Conservation (phyloP, 768 basidiomycete species). For the Multifurca ochricompacta region DNA sequence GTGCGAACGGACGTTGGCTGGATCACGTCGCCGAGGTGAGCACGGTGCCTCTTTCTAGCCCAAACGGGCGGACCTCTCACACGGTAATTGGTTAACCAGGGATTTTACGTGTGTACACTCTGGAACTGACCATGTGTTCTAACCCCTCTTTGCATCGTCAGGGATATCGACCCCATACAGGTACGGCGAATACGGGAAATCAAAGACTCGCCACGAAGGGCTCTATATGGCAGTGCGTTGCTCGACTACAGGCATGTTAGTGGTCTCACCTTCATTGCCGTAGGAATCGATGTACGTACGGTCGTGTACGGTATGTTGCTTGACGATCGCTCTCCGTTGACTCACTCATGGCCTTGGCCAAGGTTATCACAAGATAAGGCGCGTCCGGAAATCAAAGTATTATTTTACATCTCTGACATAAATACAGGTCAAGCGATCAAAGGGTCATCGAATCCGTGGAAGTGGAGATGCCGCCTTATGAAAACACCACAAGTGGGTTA, state of each 20-base stretch:
- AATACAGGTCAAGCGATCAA: slow-evolving; percentile 36
- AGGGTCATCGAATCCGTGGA: slow-evolving; percentile 70
- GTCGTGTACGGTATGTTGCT: slow-evolving; percentile 61
- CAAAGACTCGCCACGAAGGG: slow-evolving; percentile 42
- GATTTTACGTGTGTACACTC: slow-evolving; percentile 58
- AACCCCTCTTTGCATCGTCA: background rate
- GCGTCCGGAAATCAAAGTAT: background rate
- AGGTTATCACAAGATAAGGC: slow-evolving; percentile 82
- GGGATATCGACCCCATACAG: slow-evolving; percentile 65
- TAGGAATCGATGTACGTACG: slow-evolving; percentile 57
- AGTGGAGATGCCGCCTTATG: slow-evolving; percentile 70
- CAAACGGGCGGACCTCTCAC: background rate
- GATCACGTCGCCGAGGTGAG: slow-evolving; percentile 63
- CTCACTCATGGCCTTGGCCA: background rate
- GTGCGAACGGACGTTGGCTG: slow-evolving; percentile 74
- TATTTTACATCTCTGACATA: background rate
- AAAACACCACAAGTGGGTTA: slow-evolving; percentile 61
- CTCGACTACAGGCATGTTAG: background rate
- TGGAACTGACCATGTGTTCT: background rate
- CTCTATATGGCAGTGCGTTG: slow-evolving; percentile 66
- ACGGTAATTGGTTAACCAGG: slow-evolving; percentile 30
- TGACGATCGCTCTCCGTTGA: background rate
- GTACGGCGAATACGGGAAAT: slow-evolving; percentile 68
- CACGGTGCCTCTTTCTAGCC: background rate
- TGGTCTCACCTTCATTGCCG: background rate